Evolutionary conservation across 352 stramenopile genomes (phyloP), one percentile per base, ranked within the genome.

Genomic region (Phytophthora crassamura): DNA sequence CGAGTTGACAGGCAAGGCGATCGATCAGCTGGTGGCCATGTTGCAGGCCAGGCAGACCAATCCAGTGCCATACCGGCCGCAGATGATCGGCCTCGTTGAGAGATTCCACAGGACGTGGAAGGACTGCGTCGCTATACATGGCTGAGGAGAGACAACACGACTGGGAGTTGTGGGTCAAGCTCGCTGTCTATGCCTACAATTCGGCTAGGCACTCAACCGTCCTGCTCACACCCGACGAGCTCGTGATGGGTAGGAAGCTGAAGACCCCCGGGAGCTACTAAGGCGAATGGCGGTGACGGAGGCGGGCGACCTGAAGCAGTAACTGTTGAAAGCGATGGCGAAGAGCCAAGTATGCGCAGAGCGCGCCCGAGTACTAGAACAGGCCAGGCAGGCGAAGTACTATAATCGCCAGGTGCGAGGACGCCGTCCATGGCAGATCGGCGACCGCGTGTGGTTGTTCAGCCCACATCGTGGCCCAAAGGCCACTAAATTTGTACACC

Each of bases 91-190:
- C n/a, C 41, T 53, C 4, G 53, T 53, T 2, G 53, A 62, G 14
- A 30, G 53, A 8, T 53, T 62, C 18, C 41, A 53, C 11, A 30
- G 53, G 0, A 62, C 54, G 5, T 62, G 41, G 41, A 62, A 62
- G 32, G 42, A 54, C 32, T 53, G 42, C 10, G 54, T 62, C 10
- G 7, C 18, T 0, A 14, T 57, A 45, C 28, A 45, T 57, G 32
- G 32, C 20, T 4, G 43, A 15, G 15, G 35, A 57, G 7, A 35
- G n/a, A 22, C 34, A 57, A 7, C 7, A 57, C 0, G 49, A 38
- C 15, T 57, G 49, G 49, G 5, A 16, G 3, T 9, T 7, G 5
- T 57, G 49, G 35, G 20, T 57, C 1, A 7, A 42, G 14, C n/a
- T n/a, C n/a, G n/a, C n/a, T n/a, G n/a, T n/a, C 30, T n/a, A 9